Percentiles rank a stretch among this genome's conserved stretches.
Conservation (phyloP, 768 basidiomycete species). For the Dictyophora rubrovolvata region DNA sequence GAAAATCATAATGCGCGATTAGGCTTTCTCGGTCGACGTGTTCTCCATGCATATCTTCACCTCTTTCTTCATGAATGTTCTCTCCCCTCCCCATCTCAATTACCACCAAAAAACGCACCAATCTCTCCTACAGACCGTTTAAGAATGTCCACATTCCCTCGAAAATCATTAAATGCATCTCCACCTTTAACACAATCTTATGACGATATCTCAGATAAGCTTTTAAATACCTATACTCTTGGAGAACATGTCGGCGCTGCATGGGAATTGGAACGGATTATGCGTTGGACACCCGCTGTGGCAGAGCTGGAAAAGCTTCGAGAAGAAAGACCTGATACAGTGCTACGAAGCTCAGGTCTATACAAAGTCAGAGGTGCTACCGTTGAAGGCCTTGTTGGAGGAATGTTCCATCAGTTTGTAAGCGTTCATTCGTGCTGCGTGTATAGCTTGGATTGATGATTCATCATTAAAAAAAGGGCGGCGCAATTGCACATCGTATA, state of each 20-base stretch:
- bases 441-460: neutral
- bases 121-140: conserved; percentile 5
- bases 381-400: conserved; percentile 68
- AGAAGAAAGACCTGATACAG: conserved; percentile 20
- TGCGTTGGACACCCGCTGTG: conserved; percentile 65
- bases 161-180: conserved; percentile 17
- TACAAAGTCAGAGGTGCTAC: conserved; percentile 72
- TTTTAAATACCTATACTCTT: conserved; percentile 59
- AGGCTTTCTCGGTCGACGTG: conserved; percentile 68
- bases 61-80: conserved; percentile 44
- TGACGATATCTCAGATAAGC: conserved; percentile 43
- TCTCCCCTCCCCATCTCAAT: neutral
- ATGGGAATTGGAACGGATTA: conserved; percentile 66
- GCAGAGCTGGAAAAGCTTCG: conserved; percentile 21
- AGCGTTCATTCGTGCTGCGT: conserved; percentile 20
- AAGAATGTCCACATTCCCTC: neutral
- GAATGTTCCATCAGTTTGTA: conserved; percentile 73
- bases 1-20: conserved; percentile 65
- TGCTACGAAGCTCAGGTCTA: conserved; percentile 50
- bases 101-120: conserved; percentile 6
- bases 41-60: conserved; percentile 64
- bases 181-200: conserved; percentile 39
- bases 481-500: conserved; percentile 26
- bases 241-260: conserved; percentile 63
- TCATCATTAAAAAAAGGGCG: conserved; percentile 24